Evolutionary conservation across 129 eudicot genomes (phyloP), one percentile per base, ranked within the genome.

Genomic region (Mikania micrantha): DNA sequence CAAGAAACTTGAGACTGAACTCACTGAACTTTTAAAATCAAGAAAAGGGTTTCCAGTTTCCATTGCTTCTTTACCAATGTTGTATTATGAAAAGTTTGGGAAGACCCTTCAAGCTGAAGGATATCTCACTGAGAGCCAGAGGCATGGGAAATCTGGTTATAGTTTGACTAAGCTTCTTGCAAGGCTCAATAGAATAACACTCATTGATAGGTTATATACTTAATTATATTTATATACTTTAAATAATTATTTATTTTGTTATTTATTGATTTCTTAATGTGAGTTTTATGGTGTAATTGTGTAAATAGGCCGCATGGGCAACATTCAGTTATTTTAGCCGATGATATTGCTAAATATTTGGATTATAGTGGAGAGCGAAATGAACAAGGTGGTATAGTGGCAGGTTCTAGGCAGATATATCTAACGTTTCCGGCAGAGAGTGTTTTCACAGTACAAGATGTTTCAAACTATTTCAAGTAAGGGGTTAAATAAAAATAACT

Each of bases 111-210:
- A 88, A 64, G 96, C 95, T 1, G 95, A 88, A 61, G 96, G 96
- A 70, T 92, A 92, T 71, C 83, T 88, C 22, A 92, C 98, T 1
- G 98, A 92, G 69, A 92, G 98, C 73, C 96, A 88, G 73, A 74
- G 98, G 45, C 96, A 92, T 56, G 98, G 96, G 40, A 84, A 85
- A 80, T 86, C 98, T 59, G 96, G 96, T 54, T 92, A 82, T 77
- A 92, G 91, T 60, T 80, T 92, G 81, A 92, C 96, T 1, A 88
- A 84, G 77, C 98, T 92, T 78, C 96, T 92, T 27, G 95, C 96
- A 12, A 85, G 91, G 28, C 64, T 92, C 76, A 92, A 77, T 67
- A 78, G 83, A 58, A 82, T 88, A 49, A 74, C 83, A 1, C 84
- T 92, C 22, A 88, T 92, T 17, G 98, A 92, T 75, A 83, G 94